Base-by-base conservation (phyloP, 495 filamentous ascomycete species). In the Penicillium lividum region DNA sequence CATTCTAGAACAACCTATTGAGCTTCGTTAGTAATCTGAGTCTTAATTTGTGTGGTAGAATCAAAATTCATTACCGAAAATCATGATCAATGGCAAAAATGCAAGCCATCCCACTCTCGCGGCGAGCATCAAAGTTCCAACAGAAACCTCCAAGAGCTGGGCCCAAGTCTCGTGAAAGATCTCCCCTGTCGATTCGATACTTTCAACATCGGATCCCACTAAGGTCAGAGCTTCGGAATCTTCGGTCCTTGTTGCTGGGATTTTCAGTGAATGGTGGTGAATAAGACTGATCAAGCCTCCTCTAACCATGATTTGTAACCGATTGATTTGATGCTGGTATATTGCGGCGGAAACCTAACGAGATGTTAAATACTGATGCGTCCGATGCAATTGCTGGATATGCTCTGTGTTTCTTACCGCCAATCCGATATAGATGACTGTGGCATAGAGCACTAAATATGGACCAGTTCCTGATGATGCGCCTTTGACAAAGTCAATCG, bases 131-230 rank as follows among this genome's bases (percentile, higher is more conserved):
- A 58, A 64, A 3, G 81, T 78, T 13, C 82, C 85, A 31, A 86
- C 58, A 13, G 69, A 52, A 0, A 86, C 77, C 61, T 86, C 82
- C 3, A 85, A 45, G 3, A 75, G 18, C 36, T 80, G 73, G 0
- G 81, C 81, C 80, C 80, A 84, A n/a, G 77, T 65, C 53, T 82
- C 78, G 52, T 84, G 79, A 10, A 81, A 54, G 33, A 61, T 59
- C 16, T 68, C 54, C 18, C 68, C 68, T 6, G 67, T 68, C 16
- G 54, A 61, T n/a, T 61, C 64, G 13, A 81, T 67, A 31, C 73
- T 67, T 27, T 81, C 78, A 29, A 80, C 67, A 56, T 83, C 80
- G 4, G 79, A 77, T 74, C 77, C 83, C 72, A 83, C 81, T 1
- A 87, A 68, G 0, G 83, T 82, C 4, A 82, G 47, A 1, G 76